Percentiles rank a stretch among this genome's conserved stretches.
These are phyloP conservation scores for Apiotrichum veenhuisii DNA, from an alignment of 1,284 basidiomycete species.

Conservation along the genomic window DNA sequence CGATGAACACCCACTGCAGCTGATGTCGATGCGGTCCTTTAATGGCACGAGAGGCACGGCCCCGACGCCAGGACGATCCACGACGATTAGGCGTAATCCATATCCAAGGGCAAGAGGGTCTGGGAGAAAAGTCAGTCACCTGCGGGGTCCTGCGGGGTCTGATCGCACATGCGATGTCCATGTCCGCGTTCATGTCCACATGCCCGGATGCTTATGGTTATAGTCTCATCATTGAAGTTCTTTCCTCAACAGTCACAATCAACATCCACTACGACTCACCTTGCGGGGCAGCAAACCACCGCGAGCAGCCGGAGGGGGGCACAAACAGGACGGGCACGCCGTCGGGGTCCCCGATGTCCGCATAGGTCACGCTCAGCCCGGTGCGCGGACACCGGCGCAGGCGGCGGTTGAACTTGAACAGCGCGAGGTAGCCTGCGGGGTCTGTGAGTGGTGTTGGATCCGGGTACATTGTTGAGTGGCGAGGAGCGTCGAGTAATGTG, in stretches of 20 bases:
- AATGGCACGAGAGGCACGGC: conserved; percentile 37
- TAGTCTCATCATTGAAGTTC: too few relatives aligned
- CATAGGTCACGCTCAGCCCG: conserved; percentile 32
- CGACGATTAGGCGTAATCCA: conserved; percentile 38
- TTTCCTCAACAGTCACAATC: too few relatives aligned
- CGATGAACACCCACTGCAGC: conserved; percentile 28
- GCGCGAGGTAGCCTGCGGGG: conserved; percentile 33
- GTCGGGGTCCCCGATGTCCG: conserved; percentile 40
- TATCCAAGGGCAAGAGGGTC: conserved; percentile 39
- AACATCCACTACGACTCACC: conserved; percentile 23
- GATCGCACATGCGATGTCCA: too few relatives aligned
- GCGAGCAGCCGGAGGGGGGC: conserved; percentile 39
- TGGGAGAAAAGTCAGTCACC: conserved; percentile 12
- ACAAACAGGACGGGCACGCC: conserved; percentile 41
- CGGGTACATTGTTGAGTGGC: background rate
- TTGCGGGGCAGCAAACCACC: conserved; percentile 45
- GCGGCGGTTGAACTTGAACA: conserved; percentile 34
- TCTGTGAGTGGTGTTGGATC: conserved; percentile 29
- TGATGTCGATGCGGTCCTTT: conserved; percentile 30
- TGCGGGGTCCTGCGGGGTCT: too few relatives aligned
- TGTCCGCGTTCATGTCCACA: too few relatives aligned
- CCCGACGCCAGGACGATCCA: conserved; percentile 44
- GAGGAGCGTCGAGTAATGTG: too few relatives aligned
- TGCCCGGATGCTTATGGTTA: too few relatives aligned
- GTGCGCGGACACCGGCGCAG: conserved; percentile 37